These are phyloP conservation scores for Soucietia sequanensis DNA, from an alignment of 805 yeast species.

Conservation along the genomic window DNA sequence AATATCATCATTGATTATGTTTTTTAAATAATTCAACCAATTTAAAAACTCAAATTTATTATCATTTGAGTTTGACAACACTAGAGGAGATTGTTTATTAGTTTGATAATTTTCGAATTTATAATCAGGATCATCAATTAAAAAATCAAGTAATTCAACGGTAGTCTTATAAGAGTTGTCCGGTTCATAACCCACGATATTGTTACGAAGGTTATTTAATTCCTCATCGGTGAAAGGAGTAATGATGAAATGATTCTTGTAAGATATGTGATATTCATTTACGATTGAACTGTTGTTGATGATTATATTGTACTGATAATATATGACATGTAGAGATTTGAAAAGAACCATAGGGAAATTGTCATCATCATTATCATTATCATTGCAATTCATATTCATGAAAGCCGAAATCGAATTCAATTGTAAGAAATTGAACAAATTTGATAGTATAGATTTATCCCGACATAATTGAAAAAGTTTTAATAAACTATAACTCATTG, in stretches of 20 bases:
- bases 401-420: conserved; percentile 10
- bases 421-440: conserved; percentile 18
- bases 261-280: neutral
- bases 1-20: conserved; percentile 6
- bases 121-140: no score
- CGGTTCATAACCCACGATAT: no score
- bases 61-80: neutral
- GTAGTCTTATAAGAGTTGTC: no score
- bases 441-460: conserved; percentile 15
- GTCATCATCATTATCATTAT: conserved; percentile 2
- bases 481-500: conserved; percentile 21
- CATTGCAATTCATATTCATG: conserved; percentile 1
- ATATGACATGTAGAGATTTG: conserved; percentile 22
- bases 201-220: neutral
- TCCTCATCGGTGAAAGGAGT: conserved; percentile 1
- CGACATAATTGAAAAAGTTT: conserved; percentile 22
- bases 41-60: conserved; percentile 6
- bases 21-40: conserved; percentile 23
- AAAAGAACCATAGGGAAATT: conserved; percentile 13
- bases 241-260: conserved; percentile 8
- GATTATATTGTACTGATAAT: conserved; percentile 13
- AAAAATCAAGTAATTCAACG: no score
- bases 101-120: no score
- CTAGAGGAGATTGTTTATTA: no score
- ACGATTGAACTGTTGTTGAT: conserved; percentile 7